phyloP scores from a whole-genome alignment of 2,329 filamentous ascomycete species.

The Diaporthe batatas region DNA sequence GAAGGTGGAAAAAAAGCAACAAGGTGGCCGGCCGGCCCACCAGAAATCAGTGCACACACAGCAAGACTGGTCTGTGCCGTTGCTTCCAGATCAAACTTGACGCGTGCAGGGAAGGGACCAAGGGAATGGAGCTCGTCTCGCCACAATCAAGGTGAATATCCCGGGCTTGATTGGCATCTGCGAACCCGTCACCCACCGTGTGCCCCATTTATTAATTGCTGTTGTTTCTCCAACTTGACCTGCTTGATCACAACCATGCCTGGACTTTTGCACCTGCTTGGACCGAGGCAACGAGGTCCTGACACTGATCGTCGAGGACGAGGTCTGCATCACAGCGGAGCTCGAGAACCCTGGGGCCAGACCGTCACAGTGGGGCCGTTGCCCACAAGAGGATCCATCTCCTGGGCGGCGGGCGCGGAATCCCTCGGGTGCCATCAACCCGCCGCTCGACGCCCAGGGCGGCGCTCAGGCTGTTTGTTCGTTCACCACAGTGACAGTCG shows the following conservation, averaged over 20 bases:
- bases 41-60: conserved; percentile 1
- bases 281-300: conserved; percentile 19
- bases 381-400: background rate
- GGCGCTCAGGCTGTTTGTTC: background rate
- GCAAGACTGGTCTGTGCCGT: conserved; percentile 19
- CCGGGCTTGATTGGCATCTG: conserved; percentile 13
- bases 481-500: background rate
- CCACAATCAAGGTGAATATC: conserved; percentile 8
- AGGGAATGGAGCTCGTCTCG: conserved; percentile 8
- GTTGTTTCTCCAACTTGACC: conserved; percentile 9
- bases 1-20: background rate
- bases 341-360: conserved; percentile 16
- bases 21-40: background rate
- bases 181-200: conserved; percentile 2
- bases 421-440: too few relatives aligned
- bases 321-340: conserved; percentile 26
- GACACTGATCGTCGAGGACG: conserved; percentile 29
- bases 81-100: conserved; percentile 11
- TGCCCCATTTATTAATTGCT: background rate
- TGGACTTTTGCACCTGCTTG: conserved; percentile 10
- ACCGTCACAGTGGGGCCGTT: conserved; percentile 5
- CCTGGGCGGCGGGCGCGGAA: background rate
- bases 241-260: background rate
- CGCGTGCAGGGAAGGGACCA: too few relatives aligned
- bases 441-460: background rate